phyloP scores from a whole-genome alignment of 176 grass and related monocot genomes.

The Musa acuminata region DNA sequence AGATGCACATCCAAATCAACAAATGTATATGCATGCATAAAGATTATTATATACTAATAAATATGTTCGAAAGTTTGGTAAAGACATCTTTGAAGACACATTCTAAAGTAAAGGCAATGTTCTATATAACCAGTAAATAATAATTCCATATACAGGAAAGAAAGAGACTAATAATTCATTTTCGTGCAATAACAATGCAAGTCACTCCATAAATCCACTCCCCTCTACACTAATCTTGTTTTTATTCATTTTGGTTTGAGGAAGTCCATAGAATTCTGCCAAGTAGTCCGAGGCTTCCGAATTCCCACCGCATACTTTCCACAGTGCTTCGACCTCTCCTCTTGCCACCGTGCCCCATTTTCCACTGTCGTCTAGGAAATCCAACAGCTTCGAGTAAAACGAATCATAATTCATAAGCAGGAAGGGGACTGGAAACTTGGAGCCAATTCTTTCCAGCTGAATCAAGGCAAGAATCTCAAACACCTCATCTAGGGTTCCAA shows the following conservation, averaged over 20 bases:
- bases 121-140: too few relatives aligned
- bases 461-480: conserved; percentile 71
- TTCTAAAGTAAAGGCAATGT: too few relatives aligned
- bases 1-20: too few relatives aligned
- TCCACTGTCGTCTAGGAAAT: conserved; percentile 62
- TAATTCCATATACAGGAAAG: too few relatives aligned
- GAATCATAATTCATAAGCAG: conserved; percentile 77
- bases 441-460: conserved; percentile 77
- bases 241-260: background rate
- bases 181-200: too few relatives aligned
- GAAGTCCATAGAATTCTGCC: conserved; percentile 54
- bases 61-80: too few relatives aligned
- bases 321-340: conserved; percentile 67
- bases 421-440: conserved; percentile 41
- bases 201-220: too few relatives aligned
- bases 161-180: too few relatives aligned
- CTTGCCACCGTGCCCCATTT: conserved; percentile 53
- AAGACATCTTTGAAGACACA: too few relatives aligned
- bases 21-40: too few relatives aligned
- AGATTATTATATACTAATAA: too few relatives aligned
- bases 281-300: conserved; percentile 74
- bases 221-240: too few relatives aligned
- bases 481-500: conserved; percentile 70
- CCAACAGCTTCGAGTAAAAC: conserved; percentile 66
- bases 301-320: conserved; percentile 68